Percentiles rank a stretch among this genome's conserved stretches.
Evolutionary conservation across 495 filamentous ascomycete species (phyloP).

Genomic region (Aspergillus saccharolyticus): DNA sequence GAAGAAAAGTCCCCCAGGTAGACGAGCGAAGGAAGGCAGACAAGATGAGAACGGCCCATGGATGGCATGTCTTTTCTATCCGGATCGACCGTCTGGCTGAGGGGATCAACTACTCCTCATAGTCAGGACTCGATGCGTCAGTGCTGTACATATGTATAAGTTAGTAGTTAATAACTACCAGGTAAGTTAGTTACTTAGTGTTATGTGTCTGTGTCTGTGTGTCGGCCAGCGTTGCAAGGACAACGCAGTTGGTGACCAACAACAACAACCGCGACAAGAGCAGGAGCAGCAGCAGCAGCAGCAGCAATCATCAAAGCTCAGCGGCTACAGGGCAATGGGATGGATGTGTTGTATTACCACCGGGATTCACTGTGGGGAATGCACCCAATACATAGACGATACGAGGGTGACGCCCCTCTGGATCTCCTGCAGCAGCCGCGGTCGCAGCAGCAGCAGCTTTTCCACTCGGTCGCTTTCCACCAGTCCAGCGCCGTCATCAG

Average conservation of each 20-base stretch:
- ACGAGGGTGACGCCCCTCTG: conserved; percentile 5
- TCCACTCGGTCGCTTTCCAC: too few species aligned
- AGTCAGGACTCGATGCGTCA: too few species aligned
- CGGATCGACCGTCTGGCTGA: not conserved
- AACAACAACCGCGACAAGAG: not conserved
- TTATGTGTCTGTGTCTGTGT: not conserved
- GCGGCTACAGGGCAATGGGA: not conserved
- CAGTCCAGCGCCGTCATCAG: conserved; percentile 2
- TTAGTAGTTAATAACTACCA: too few species aligned
- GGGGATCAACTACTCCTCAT: too few species aligned
- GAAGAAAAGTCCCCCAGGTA: not conserved
- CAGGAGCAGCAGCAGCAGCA: not conserved
- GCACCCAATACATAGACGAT: not conserved
- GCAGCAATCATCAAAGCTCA: not conserved
- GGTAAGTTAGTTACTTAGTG: too few species aligned
- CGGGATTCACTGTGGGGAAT: not conserved
- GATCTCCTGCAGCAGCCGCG: conserved; percentile 1
- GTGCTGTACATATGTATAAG: too few species aligned
- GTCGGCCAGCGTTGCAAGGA: conserved; percentile 9
- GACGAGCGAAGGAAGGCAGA: not conserved
- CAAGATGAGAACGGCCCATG: not conserved
- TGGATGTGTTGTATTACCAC: not conserved
- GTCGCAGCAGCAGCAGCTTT: not conserved
- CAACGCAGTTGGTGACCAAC: conserved; percentile 2
- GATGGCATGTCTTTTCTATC: not conserved